A percentile compares a stretch with the other conserved stretches of the same genome.
Conservation (phyloP, 2,329 filamentous ascomycete genomes). For the Fusarium phyllophilum region DNA sequence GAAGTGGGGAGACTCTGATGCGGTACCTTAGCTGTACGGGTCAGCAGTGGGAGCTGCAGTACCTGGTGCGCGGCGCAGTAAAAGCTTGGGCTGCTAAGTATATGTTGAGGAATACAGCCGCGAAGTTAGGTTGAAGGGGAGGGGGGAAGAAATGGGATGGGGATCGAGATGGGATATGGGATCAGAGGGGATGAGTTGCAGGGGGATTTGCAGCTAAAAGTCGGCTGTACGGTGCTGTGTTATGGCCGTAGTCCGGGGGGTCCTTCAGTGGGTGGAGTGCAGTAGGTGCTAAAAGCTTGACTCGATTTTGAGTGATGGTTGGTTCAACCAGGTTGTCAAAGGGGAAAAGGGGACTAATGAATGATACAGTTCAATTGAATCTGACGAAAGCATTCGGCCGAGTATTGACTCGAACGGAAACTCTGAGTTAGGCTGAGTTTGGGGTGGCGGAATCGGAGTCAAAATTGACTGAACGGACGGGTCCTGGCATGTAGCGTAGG, state of each 20-base stretch:
- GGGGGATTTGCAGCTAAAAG: slow-evolving; percentile 36
- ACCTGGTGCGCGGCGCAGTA: slow-evolving; percentile 25
- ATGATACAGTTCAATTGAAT: not conserved
- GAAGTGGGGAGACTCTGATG: slow-evolving; percentile 20
- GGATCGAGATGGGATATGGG: slow-evolving; percentile 37
- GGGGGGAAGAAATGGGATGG: slow-evolving; percentile 32
- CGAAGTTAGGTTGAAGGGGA: slow-evolving; percentile 23
- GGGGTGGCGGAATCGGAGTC: slow-evolving; percentile 25
- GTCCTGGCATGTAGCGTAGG: slow-evolving; percentile 17
- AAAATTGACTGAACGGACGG: slow-evolving; percentile 1
- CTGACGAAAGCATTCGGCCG: slow-evolving; percentile 11
- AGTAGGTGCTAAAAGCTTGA: slow-evolving; percentile 12
- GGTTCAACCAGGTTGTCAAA: not conserved
- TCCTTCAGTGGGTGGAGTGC: not conserved
- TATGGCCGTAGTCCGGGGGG: slow-evolving; percentile 5
- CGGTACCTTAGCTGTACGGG: not conserved
- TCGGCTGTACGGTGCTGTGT: slow-evolving; percentile 17
- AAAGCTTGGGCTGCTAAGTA: slow-evolving; percentile 28
- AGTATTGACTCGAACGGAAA: slow-evolving; percentile 5
- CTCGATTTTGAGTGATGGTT: slow-evolving; percentile 7
- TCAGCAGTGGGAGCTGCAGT: slow-evolving; percentile 7
- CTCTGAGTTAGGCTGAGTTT: not conserved
- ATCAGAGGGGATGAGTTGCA: slow-evolving; percentile 34
- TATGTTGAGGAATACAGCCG: slow-evolving; percentile 25
- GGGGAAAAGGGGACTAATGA: not conserved